phyloP scores from a whole-genome alignment of 805 yeast genomes.

The Hanseniaspora guilliermondii region DNA sequence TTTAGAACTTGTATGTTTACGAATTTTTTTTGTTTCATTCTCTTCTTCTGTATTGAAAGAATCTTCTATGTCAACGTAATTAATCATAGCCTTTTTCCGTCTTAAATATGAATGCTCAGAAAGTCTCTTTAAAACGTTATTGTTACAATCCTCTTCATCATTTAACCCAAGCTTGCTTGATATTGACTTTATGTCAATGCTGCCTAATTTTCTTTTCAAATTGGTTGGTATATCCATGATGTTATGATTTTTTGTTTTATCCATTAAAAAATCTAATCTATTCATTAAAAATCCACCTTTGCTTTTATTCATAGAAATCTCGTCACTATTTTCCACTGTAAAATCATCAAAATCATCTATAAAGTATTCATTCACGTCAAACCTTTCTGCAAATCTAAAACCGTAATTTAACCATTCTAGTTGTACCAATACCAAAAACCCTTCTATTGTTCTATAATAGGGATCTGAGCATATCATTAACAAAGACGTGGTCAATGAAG shows the following conservation, averaged over 20 bases:
- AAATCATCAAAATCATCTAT: background rate
- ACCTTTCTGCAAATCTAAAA: conserved; percentile 72
- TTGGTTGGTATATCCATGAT: background rate
- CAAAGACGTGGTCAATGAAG: conserved; percentile 76
- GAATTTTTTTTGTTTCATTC: background rate
- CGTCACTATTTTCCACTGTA: background rate
- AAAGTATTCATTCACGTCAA: conserved; percentile 31
- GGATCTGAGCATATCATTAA: conserved; percentile 85
- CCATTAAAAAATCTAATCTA: background rate
- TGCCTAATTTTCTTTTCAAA: background rate
- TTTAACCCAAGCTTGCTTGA: background rate
- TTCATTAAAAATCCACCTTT: background rate
- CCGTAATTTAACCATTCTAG: conserved; percentile 96
- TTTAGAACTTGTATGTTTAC: background rate
- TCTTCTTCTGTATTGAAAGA: background rate
- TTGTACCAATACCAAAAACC: conserved; percentile 74
- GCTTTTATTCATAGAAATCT: background rate
- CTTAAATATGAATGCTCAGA: background rate
- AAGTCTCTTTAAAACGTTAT: background rate
- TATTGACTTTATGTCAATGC: background rate
- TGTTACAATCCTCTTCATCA: background rate
- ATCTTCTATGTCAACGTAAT: background rate
- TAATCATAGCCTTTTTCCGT: background rate
- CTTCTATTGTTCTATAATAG: conserved; percentile 72
- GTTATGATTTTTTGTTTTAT: background rate